A percentile compares a stretch with the other conserved stretches of the same genome.
These are phyloP conservation scores for Postia placenta DNA, from an alignment of 768 basidiomycete species.

Conservation along the genomic window DNA sequence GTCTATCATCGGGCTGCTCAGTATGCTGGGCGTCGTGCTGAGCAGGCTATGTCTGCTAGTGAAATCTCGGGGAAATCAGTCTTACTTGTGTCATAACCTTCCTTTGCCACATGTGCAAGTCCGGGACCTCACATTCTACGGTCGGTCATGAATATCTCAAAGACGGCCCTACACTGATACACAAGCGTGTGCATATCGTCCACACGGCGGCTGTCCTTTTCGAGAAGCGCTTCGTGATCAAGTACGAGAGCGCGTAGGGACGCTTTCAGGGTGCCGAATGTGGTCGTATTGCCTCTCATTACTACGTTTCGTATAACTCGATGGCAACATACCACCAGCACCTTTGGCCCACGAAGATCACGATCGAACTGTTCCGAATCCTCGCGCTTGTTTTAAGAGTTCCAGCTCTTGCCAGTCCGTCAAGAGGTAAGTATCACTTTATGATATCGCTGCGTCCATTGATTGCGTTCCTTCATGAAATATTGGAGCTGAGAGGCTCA, in stretches of 20 bases:
- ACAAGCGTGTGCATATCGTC: slow-evolving; percentile 90
- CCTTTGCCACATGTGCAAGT: slow-evolving; percentile 64
- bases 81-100: slow-evolving; percentile 14
- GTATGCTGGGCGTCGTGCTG: too few species aligned
- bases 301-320: slow-evolving; percentile 90
- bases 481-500: slow-evolving; percentile 81
- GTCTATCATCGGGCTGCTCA: too few species aligned
- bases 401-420: slow-evolving; percentile 81
- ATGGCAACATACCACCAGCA: slow-evolving; percentile 98
- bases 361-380: slow-evolving; percentile 88
- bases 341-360: slow-evolving; percentile 78
- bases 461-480: slow-evolving; percentile 45
- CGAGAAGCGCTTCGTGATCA: slow-evolving; percentile 91
- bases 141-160: slow-evolving; percentile 89
- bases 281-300: slow-evolving; percentile 91
- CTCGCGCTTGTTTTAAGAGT: slow-evolving; percentile 93
- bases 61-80: slow-evolving; percentile 27
- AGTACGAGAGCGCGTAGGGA: slow-evolving; percentile 86
- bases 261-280: slow-evolving; percentile 93
- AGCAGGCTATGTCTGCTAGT: slow-evolving; percentile 94
- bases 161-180: slow-evolving; percentile 74
- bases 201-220: slow-evolving; percentile 91
- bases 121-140: slow-evolving; percentile 83
- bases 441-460: not conserved
- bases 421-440: slow-evolving; percentile 40